These are phyloP conservation scores for Fusarium setosum DNA, from an alignment of 2,329 filamentous ascomycete species.

Conservation along the genomic window DNA sequence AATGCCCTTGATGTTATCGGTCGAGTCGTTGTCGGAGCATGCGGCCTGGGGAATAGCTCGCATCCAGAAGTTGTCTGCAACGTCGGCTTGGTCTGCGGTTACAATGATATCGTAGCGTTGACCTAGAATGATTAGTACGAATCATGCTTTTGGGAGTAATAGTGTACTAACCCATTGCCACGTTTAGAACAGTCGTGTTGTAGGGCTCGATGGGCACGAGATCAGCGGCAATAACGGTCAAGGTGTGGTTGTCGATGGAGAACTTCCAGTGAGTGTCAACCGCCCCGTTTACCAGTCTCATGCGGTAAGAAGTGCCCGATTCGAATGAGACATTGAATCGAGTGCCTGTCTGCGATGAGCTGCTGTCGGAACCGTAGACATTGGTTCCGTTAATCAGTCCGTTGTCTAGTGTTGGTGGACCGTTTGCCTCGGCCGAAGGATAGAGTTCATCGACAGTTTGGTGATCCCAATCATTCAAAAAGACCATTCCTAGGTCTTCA, in stretches of 20 bases:
- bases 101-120: slow-evolving; percentile 61
- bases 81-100: slow-evolving; percentile 49
- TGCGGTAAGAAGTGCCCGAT: slow-evolving; percentile 56
- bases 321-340: slow-evolving; percentile 53
- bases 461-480: slow-evolving; percentile 70
- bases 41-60: slow-evolving; percentile 55
- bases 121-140: slow-evolving; percentile 57
- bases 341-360: slow-evolving; percentile 42
- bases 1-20: slow-evolving; percentile 61
- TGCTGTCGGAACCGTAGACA: slow-evolving; percentile 46
- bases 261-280: slow-evolving; percentile 59
- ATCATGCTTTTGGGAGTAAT: background rate
- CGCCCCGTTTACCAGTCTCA: slow-evolving; percentile 61
- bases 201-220: slow-evolving; percentile 69
- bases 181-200: slow-evolving; percentile 50
- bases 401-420: slow-evolving; percentile 55
- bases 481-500: slow-evolving; percentile 69
- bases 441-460: slow-evolving; percentile 53
- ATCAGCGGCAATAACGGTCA: slow-evolving; percentile 69
- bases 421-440: slow-evolving; percentile 36
- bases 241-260: slow-evolving; percentile 65
- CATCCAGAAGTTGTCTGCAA: slow-evolving; percentile 58
- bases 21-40: slow-evolving; percentile 54
- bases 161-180: slow-evolving; percentile 30
- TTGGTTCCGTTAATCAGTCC: slow-evolving; percentile 59